phyloP scores from a whole-genome alignment of 2,329 filamentous ascomycete genomes.

The Ophiocordyceps camponoti-saundersi region DNA sequence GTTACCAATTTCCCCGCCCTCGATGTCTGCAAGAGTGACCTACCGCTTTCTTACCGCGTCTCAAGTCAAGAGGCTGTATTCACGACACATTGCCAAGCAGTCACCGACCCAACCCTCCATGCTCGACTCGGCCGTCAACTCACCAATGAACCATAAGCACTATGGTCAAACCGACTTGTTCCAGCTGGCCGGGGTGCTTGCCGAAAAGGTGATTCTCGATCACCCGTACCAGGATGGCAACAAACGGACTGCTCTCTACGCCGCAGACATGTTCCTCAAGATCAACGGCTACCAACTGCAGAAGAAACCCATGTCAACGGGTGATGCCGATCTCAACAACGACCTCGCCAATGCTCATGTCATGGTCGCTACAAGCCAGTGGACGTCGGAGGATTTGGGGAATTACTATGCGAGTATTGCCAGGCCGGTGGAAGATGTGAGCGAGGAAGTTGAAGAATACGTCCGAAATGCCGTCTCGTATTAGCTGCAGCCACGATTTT shows the following conservation, averaged over 20 bases:
- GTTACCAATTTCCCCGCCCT: too few relatives aligned
- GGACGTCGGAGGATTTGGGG: constrained; percentile 6
- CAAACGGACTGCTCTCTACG: constrained; percentile 5
- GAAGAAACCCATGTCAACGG: background rate
- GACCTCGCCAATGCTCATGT: constrained; percentile 5
- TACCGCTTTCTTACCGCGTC: constrained; percentile 3
- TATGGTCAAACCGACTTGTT: constrained; percentile 7
- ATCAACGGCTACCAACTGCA: constrained; percentile 7
- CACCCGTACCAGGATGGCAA: constrained; percentile 8
- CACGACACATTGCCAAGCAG: background rate
- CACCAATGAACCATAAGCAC: constrained; percentile 4
- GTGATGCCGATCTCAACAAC: constrained; percentile 1
- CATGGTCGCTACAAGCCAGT: constrained; percentile 4
- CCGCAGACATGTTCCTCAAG: constrained; percentile 7
- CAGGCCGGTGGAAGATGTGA: background rate
- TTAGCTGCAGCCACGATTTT: background rate
- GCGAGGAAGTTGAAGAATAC: background rate
- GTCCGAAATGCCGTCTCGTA: background rate
- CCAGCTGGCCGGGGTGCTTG: constrained; percentile 6
- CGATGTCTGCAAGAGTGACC: too few relatives aligned
- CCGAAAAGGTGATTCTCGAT: constrained; percentile 7
- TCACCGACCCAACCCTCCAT: constrained; percentile 4
- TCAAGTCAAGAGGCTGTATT: constrained; percentile 4
- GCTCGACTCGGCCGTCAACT: constrained; percentile 5
- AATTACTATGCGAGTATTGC: constrained; percentile 4